A percentile compares a stretch with the other conserved stretches of the same genome.
These are phyloP conservation scores for Syzygium grande DNA, from an alignment of 345 rosid species.

Conservation along the genomic window DNA sequence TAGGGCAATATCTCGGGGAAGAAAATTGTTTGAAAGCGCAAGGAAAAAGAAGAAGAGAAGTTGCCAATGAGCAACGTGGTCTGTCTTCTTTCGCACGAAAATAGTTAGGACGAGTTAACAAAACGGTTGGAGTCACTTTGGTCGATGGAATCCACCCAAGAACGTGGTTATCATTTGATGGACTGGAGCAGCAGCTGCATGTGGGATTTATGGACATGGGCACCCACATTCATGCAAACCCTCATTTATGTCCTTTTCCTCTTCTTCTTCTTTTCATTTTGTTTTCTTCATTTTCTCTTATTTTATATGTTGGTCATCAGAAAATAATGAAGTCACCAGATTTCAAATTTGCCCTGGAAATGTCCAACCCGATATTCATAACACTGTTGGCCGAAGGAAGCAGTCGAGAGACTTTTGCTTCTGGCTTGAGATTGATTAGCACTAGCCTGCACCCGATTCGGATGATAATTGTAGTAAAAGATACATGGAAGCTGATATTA, in stretches of 20 bases:
- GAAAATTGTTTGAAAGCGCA: not conserved
- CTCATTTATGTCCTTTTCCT: not conserved
- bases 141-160: not conserved
- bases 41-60: not conserved
- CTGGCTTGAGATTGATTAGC: not conserved
- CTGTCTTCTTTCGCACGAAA: not conserved
- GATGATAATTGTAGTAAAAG: not conserved
- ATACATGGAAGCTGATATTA: not conserved
- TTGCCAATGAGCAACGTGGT: not conserved
- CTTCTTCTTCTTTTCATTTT: not conserved
- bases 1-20: not conserved
- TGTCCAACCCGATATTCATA: too few species aligned
- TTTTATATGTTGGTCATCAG: not conserved
- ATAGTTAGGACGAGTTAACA: not conserved
- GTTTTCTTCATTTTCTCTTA: not conserved
- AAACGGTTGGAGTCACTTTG: not conserved
- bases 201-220: not conserved
- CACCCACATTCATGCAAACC: not conserved
- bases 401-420: not conserved
- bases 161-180: not conserved
- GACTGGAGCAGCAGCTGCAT: not conserved
- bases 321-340: not conserved
- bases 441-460: not conserved
- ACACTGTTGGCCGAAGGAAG: too few species aligned
- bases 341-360: too few species aligned